These are phyloP conservation scores for Santalum album DNA, from an alignment of 164 flowering plant species.

Conservation along the genomic window DNA sequence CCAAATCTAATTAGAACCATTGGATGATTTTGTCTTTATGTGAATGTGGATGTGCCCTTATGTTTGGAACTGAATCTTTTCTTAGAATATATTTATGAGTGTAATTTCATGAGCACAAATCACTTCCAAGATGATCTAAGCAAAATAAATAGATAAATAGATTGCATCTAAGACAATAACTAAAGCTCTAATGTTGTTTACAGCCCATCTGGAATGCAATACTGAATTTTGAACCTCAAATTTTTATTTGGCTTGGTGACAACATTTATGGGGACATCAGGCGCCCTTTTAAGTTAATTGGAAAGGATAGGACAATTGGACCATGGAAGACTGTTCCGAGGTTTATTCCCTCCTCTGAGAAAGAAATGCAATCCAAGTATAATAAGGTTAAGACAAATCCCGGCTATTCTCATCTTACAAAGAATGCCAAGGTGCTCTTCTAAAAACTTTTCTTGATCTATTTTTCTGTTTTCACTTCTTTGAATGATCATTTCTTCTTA, in stretches of 20 bases:
- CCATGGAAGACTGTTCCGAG: slow-evolving; percentile 77
- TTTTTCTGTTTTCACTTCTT: too few relatives aligned
- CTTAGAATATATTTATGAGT: too few relatives aligned
- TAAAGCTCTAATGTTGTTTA: too few relatives aligned
- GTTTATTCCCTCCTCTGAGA: slow-evolving; percentile 48
- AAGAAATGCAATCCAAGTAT: slow-evolving; percentile 46
- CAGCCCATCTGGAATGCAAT: slow-evolving; percentile 75
- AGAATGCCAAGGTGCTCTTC: slow-evolving; percentile 33
- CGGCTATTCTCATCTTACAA: slow-evolving; percentile 47
- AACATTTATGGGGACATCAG: slow-evolving; percentile 68
- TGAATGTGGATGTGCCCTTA: too few relatives aligned
- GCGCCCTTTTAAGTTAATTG: slow-evolving; percentile 49
- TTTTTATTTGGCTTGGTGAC: slow-evolving; percentile 77
- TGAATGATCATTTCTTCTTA: background rate
- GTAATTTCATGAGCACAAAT: too few relatives aligned
- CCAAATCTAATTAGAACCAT: too few relatives aligned
- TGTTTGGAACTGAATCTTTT: too few relatives aligned
- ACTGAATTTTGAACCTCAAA: slow-evolving; percentile 47
- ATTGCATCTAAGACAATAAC: too few relatives aligned
- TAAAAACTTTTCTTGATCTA: background rate
- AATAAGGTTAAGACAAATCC: slow-evolving; percentile 38
- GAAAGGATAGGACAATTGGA: slow-evolving; percentile 68
- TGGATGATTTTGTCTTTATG: too few relatives aligned
- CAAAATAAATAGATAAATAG: too few relatives aligned
- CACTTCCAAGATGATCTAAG: too few relatives aligned